A percentile compares a stretch with the other conserved stretches of the same genome.
Conservation (phyloP, 2,329 filamentous ascomycete genomes). For the Thielaviopsis populi region DNA sequence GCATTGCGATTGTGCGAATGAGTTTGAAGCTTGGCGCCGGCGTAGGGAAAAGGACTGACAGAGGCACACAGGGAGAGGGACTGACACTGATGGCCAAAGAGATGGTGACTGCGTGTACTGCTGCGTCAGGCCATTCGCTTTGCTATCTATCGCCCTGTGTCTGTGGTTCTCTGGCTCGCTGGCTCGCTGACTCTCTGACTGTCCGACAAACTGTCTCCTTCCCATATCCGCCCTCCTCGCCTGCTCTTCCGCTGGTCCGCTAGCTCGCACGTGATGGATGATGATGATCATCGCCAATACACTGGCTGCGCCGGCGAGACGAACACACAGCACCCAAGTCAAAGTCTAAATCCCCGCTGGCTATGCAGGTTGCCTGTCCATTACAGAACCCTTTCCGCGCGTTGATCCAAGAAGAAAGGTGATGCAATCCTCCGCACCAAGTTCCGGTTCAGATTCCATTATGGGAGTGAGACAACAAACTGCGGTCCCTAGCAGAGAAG, state of each 20-base stretch:
- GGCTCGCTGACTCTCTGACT: too few relatives aligned
- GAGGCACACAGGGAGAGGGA: too few relatives aligned
- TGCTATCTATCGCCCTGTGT: too few relatives aligned
- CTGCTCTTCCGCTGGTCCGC: neutral
- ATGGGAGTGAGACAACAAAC: neutral
- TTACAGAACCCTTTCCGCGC: neutral
- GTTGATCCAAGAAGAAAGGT: neutral
- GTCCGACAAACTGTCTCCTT: too few relatives aligned
- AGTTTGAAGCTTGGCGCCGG: too few relatives aligned
- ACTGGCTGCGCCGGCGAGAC: neutral
- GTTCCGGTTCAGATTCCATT: neutral
- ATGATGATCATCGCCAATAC: neutral
- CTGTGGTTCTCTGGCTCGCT: too few relatives aligned
- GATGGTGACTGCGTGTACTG: too few relatives aligned
- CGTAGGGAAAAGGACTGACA: too few relatives aligned
- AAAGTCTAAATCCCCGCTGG: neutral
- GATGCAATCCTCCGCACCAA: neutral
- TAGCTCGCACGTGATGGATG: neutral
- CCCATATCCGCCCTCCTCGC: neutral
- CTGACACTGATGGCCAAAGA: too few relatives aligned
- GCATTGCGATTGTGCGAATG: neutral
- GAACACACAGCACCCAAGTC: neutral
- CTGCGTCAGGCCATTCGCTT: too few relatives aligned
- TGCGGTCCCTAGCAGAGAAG: neutral
- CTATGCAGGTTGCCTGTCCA: neutral